Base-by-base conservation (phyloP, 345 rosid genomes). In the Acer campestre region DNA sequence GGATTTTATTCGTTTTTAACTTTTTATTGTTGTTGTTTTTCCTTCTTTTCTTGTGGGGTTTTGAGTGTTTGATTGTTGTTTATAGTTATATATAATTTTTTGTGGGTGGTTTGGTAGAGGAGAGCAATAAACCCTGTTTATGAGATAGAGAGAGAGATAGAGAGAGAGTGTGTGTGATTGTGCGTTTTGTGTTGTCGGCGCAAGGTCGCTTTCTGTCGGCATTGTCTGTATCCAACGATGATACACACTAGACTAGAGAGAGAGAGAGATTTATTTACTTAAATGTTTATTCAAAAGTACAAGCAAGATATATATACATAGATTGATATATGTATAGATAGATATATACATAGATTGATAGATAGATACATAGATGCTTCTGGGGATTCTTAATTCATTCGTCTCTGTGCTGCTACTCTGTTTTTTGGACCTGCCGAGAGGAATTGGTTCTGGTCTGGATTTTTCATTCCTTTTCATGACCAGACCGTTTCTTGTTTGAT, bases 191-290 rank as follows among this genome's bases (percentile, higher is more conserved):
- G 89, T 84, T 87, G 93, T 90, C 94, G 93, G 98, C 85, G 91
- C 84, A 62, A 82, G 83, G 92, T 88, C 93, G 84, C 94, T 94
- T 89, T 89, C 93, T 89, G 95, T 94, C 95, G 90, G 92, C 94
- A 90, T 88, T 89, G 93, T 88, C 91, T 84, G 88, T 88, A 85
- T 91, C 90, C 88, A 89, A 86, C 90, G 90, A 89, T 87, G 90
- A 83, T 85, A 80, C 80, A 80, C 56, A 53, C 75, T 46, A 31
- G 35, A 31, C 58, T n/a, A 58, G 62, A n/a, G 74, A 64, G 71
- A 76, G 78, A 64, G 71, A 73, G 44, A 55, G 78, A 64, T 68
- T 58, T 76, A 22, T 58, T 78, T 73, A 61, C 68, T 75, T 75
- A n/a, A 48, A 76, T 80, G 61, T 64, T 82, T 85, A 84, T 86